Percentiles rank a stretch among this genome's conserved stretches.
These are phyloP conservation scores for Daldinia grandis DNA, from an alignment of 495 filamentous ascomycete species.

Conservation along the genomic window DNA sequence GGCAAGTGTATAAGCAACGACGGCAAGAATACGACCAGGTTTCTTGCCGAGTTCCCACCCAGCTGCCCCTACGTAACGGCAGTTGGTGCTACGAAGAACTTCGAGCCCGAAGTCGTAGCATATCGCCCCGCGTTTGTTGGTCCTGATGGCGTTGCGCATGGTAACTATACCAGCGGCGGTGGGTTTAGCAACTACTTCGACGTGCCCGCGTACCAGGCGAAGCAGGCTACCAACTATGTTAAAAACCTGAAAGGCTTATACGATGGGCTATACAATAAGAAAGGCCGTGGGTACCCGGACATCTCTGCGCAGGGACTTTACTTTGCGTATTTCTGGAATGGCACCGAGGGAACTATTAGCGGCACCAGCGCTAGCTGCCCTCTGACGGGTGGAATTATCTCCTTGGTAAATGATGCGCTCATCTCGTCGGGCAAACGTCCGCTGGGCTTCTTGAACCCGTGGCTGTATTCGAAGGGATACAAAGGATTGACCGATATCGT, in stretches of 20 bases:
- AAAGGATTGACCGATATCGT: constrained; percentile 71
- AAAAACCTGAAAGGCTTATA: constrained; percentile 51
- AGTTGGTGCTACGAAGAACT: constrained; percentile 71
- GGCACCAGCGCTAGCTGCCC: constrained; percentile 76
- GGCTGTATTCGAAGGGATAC: constrained; percentile 67
- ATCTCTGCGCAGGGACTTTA: constrained; percentile 67
- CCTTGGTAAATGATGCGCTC: constrained; percentile 73
- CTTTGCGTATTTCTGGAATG: constrained; percentile 51
- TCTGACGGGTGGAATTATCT: constrained; percentile 68
- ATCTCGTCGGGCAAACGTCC: constrained; percentile 61
- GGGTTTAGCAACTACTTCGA: constrained; percentile 75
- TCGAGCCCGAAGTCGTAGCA: constrained; percentile 67
- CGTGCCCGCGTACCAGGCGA: constrained; percentile 67
- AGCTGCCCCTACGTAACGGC: constrained; percentile 79
- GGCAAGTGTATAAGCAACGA: constrained; percentile 71
- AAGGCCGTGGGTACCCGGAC: constrained; percentile 77
- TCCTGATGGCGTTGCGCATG: constrained; percentile 36
- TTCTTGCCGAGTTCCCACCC: constrained; percentile 75
- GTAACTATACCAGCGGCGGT: constrained; percentile 61
- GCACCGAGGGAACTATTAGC: constrained; percentile 51
- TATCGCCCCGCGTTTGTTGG: constrained; percentile 45
- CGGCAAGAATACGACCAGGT: constrained; percentile 70
- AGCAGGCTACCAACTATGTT: constrained; percentile 65
- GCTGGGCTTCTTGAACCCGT: constrained; percentile 79
- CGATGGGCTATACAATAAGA: constrained; percentile 57